Base-by-base conservation (phyloP, 2,329 filamentous ascomycete species). In the Fusarium xylarioides region DNA sequence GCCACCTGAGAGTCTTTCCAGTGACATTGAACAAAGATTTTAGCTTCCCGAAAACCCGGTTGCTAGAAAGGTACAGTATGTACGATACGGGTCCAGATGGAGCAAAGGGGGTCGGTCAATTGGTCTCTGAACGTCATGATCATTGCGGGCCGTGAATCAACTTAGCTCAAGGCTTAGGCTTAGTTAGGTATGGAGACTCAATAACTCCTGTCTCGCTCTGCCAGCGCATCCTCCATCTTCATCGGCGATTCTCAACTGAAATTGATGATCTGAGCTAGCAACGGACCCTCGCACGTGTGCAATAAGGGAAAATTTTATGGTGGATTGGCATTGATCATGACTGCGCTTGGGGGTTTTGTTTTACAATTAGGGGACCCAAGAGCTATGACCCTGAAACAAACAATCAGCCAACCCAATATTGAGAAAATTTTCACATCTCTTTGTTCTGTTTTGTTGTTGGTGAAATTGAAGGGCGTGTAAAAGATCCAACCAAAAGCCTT, bases 221-320 rank as follows among this genome's bases (percentile, higher is more conserved):
- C 71, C 71, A 74, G 53, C 71, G 71, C 71, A 74, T 72, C 59
- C 42, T 58, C 42, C 44, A 63, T 60, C 37, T 34, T 43, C 21
- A 65, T 74, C 71, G 71, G 63, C 67, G 71, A 74, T 74, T 68
- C 46, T 65, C 57, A 37, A 65, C 66, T 55, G 63, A 64, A 67
- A 37, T 68, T 46, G 62, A 71, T 72, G 71, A 74, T 72, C 67
- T 68, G 67, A 68, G 70, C 66, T 57, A 74, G 47, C 38, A 50
- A 46, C 38, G 38, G 35, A 55, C 34, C 42, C 49, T 60, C 54
- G 49, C 62, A 66, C 43, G 50, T 57, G 53, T 54, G 30, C 40
- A 56, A 30, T 50, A 46, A 42, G n/a, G 43, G 26, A 49, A 74
- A 73, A 34, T 66, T 73, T 68, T 55, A 40, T 50, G 58, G 69